These are phyloP conservation scores for Teratosphaeria gauchensis DNA, from an alignment of 2,329 filamentous ascomycete genomes.

Conservation along the genomic window DNA sequence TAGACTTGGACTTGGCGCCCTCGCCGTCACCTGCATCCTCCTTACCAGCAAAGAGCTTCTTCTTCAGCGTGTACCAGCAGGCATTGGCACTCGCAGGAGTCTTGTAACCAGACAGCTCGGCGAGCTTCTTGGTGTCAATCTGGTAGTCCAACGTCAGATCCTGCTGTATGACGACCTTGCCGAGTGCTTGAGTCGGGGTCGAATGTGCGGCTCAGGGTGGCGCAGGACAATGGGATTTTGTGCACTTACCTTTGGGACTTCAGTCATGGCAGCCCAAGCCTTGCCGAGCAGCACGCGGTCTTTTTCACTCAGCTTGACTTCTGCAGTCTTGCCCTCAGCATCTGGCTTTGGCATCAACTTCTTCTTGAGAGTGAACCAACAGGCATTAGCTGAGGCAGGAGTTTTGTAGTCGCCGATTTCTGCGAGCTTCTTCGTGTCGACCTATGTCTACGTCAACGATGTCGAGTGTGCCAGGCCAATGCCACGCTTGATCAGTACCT, in stretches of 20 bases:
- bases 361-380: conserved; percentile 7
- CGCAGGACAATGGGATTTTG: too few relatives aligned
- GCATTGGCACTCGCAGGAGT: conserved; percentile 10
- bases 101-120: conserved; percentile 9
- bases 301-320: neutral
- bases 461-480: neutral
- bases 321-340: neutral
- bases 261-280: neutral
- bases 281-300: neutral
- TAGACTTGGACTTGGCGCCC: neutral
- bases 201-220: neutral
- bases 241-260: neutral
- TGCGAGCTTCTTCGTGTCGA: conserved; percentile 11
- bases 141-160: neutral
- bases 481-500: neutral
- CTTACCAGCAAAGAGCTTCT: conserved; percentile 8
- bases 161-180: neutral
- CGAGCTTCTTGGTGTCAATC: conserved; percentile 11
- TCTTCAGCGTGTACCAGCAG: conserved; percentile 5
- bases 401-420: conserved; percentile 12
- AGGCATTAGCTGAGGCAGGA: conserved; percentile 9
- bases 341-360: conserved; percentile 7
- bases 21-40: neutral
- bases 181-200: neutral
- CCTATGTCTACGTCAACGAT: neutral